Percentiles rank a stretch among this genome's conserved stretches.
These are phyloP conservation scores for Filobasidium floriforme DNA, from an alignment of 768 basidiomycete species.

Conservation along the genomic window DNA sequence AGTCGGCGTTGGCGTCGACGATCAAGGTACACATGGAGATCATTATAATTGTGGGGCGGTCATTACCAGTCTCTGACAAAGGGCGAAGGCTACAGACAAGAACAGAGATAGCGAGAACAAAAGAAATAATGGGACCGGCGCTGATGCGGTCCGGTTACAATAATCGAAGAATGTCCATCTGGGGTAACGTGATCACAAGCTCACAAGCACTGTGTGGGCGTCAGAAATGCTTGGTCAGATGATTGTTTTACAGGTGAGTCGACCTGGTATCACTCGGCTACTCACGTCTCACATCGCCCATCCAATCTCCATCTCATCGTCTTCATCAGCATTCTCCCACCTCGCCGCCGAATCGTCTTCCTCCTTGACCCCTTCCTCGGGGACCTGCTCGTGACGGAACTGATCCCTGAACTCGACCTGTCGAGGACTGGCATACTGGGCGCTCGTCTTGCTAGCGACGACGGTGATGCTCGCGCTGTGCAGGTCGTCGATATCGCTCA, in stretches of 20 bases:
- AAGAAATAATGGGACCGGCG: too few species aligned
- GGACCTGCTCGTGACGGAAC: not conserved
- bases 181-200: too few species aligned
- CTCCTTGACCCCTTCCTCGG: not conserved
- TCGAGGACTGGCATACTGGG: not conserved
- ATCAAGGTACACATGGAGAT: too few species aligned
- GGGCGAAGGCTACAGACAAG: too few species aligned
- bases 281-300: constrained; percentile 7
- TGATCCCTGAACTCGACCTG: not conserved
- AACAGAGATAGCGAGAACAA: too few species aligned
- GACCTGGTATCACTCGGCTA: not conserved
- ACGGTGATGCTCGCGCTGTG: not conserved
- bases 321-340: constrained; percentile 7
- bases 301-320: constrained; percentile 5
- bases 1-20: too few species aligned
- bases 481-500: constrained; percentile 1
- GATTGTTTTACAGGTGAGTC: not conserved
- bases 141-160: too few species aligned
- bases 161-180: too few species aligned
- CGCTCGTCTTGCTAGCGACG: not conserved
- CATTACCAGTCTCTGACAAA: too few species aligned
- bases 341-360: not conserved
- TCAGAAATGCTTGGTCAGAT: too few species aligned
- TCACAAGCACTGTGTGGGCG: too few species aligned
- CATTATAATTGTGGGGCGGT: too few species aligned